Base-by-base conservation (phyloP, 768 basidiomycete species). In the Baorangia bicolor region DNA sequence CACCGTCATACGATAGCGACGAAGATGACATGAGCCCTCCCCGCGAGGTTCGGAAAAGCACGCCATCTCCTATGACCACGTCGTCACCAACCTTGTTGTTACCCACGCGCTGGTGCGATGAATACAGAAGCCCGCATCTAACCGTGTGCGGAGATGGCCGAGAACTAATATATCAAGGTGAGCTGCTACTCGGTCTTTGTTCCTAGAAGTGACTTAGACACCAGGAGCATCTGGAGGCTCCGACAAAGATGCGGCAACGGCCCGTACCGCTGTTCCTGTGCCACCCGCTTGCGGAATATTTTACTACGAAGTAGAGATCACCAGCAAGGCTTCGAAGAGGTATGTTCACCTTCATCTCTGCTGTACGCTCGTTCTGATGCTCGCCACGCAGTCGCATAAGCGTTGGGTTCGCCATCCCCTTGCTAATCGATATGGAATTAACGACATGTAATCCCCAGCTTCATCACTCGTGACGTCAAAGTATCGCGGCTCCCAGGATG, bases 231-330 rank as follows among this genome's bases (percentile, higher is more conserved):
- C 80, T 10, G 77, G 76, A 55, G 79, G 73, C 49, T 84, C 83
- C 13, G 92, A 94, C 53, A 84, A 84, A 55, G 94, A 96, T 52
- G 92, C 93, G 0, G 91, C 92, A 12, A 80, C 94, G 39, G 89
- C 90, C 5, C 82, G 93, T 48, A 86, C 95, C 1, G 82, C 81
- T 41, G 75, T 84, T 60, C 82, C 88, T 1, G 88, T 96, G 45
- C 95, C 95, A 2, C 78, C 87, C 1, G 86, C 88, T 12, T 90
- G 90, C 63, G 97, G 95, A 23, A 85, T 98, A 51, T 96, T 92
- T 68, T 99, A 98, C 71, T 99, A 88, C 68, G 96, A 99, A 75
- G 85, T 94, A 6, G 84, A 90, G 63, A 84, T 98, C 43, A 68
- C 88, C 7, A 85, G 88, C 67, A 90, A 90, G 30, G 84, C 88